phyloP scores from a whole-genome alignment of 441 rosid genomes.

The Viola pubescens region DNA sequence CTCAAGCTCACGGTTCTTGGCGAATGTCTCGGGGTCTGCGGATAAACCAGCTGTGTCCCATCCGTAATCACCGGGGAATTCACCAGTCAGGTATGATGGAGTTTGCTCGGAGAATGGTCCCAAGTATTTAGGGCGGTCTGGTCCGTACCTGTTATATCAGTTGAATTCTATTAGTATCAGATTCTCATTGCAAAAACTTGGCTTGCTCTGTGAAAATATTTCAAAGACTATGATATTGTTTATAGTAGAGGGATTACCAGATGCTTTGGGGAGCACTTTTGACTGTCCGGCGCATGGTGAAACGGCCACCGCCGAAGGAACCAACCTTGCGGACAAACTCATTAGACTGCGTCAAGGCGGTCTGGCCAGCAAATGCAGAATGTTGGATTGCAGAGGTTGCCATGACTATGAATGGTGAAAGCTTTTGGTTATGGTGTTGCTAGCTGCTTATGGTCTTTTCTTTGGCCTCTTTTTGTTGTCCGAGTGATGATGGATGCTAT shows the following conservation, averaged over 20 bases:
- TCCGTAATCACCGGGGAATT: conserved; percentile 85
- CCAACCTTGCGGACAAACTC: conserved; percentile 54
- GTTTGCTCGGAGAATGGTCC: conserved; percentile 93
- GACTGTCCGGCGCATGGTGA: conserved; percentile 73
- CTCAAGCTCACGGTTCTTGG: conserved; percentile 91
- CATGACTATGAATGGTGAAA: conserved; percentile 23
- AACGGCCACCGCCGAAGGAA: conserved; percentile 43
- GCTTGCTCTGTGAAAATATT: not conserved
- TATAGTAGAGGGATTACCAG: conserved; percentile 36
- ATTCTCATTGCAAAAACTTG: not conserved
- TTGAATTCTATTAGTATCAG: not conserved
- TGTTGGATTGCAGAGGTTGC: conserved; percentile 63
- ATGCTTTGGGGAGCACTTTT: conserved; percentile 76
- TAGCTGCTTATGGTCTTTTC: not conserved
- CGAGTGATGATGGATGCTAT: not conserved
- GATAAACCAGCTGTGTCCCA: conserved; percentile 94
- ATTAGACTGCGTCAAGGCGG: conserved; percentile 47
- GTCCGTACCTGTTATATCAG: conserved; percentile 59
- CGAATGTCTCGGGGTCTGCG: conserved; percentile 84
- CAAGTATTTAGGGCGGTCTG: conserved; percentile 86
- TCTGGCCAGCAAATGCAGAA: conserved; percentile 57
- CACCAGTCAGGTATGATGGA: conserved; percentile 84
- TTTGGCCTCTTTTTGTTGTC: not conserved
- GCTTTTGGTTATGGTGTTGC: not conserved
- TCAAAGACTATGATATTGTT: not conserved